A percentile compares a stretch with the other conserved stretches of the same genome.
phyloP scores from a whole-genome alignment of 768 basidiomycete genomes.

The Hygrocybe punicea region DNA sequence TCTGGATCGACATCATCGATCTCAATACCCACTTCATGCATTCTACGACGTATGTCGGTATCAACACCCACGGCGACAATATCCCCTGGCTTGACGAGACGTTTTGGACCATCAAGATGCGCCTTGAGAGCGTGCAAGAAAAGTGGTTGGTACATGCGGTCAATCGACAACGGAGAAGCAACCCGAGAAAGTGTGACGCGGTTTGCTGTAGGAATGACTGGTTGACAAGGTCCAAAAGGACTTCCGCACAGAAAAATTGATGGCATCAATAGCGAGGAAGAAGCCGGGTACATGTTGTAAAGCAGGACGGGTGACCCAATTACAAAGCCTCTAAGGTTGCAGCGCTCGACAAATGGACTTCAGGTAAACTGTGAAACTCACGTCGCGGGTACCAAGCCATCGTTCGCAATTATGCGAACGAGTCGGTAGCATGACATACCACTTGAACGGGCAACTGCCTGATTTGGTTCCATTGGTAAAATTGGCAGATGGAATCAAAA shows the following conservation, averaged over 20 bases:
- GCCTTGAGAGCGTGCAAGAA: conserved; percentile 59
- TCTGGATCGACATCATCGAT: conserved; percentile 18
- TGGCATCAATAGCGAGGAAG: conserved; percentile 12
- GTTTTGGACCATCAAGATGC: conserved; percentile 54
- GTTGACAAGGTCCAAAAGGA: conserved; percentile 58
- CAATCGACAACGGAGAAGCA: conserved; percentile 66
- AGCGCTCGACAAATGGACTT: not conserved
- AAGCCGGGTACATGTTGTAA: conserved; percentile 45
- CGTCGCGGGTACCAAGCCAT: conserved; percentile 38
- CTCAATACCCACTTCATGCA: conserved; percentile 23
- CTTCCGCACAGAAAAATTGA: conserved; percentile 46
- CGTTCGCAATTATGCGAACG: conserved; percentile 55
- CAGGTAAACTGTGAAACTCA: conserved; percentile 27
- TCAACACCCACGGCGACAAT: conserved; percentile 64
- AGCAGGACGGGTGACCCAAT: conserved; percentile 51
- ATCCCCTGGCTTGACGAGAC: conserved; percentile 71
- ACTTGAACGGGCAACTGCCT: conserved; percentile 52
- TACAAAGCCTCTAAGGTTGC: conserved; percentile 38
- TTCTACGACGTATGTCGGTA: conserved; percentile 39
- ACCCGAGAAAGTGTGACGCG: conserved; percentile 76
- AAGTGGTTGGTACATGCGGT: conserved; percentile 58
- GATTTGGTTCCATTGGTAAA: conserved; percentile 4
- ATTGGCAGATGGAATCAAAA: conserved; percentile 1
- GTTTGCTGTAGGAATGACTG: conserved; percentile 64
- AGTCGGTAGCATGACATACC: conserved; percentile 44